Base-by-base conservation (phyloP, 2,329 filamentous ascomycete genomes). In the Phaeosphaeriaceae sp. region DNA sequence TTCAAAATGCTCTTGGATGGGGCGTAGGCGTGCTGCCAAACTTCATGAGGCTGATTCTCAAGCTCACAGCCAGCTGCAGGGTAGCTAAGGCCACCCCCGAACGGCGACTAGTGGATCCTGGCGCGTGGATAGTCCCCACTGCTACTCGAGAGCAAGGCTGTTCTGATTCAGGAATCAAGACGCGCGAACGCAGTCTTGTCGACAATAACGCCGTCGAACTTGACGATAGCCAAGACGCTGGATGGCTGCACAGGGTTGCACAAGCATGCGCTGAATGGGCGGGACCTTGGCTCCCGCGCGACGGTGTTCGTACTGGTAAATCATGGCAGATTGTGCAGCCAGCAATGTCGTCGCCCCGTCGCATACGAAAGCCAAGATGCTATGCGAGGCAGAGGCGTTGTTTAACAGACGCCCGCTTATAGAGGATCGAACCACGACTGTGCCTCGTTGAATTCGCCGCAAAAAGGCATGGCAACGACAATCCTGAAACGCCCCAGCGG, bases 401-500 rank as follows among this genome's bases (percentile, higher is more conserved):
- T 21, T 22, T 50, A n/a, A 25, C 13, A 21, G 20, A 51, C n/a
- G n/a, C 36, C 27, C 31, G 20, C 10, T n/a, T 19, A 33, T 44
- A n/a, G 21, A 11, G 41, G 21, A 33, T 3, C n/a, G 25, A 27
- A 25, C 13, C 41, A 3, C 45, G 10, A 9, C 41, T 22, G 22
- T 22, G 6, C 7, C n/a, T 44, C 41, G 41, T 21, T n/a, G n/a
- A 11, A 44, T 1, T 22, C 22, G 41, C 50, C 50, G 50, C 24
- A 53, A 46, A 33, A 24, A 46, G 50, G 19, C 20, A 53, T 46
- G 19, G 19, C 17, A 45, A 10, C 13, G 50, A 1, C 22, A n/a
- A 53, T 46, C 41, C 7, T 53, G 40, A 46, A 51, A 51, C 49
- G 42, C 17, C 25, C 20, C 22, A 44, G 40, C 21, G 9, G 25